Evolutionary conservation across 768 basidiomycete genomes (phyloP).

Genomic region (Auriscalpium orientale): DNA sequence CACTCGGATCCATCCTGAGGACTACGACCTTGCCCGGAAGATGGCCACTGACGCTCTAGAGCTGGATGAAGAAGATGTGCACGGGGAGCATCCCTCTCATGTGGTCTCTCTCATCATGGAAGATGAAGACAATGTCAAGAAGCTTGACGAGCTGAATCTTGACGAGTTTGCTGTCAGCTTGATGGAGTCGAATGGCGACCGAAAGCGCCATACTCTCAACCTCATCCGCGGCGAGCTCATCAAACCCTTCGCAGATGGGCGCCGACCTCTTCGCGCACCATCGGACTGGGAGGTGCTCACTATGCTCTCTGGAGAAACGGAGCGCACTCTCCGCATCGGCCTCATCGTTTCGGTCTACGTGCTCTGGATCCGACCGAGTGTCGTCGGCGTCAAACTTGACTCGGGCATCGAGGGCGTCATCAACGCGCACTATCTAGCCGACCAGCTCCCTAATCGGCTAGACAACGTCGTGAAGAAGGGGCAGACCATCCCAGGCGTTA

Average conservation of each 20-base stretch:
- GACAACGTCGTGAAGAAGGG: conserved; percentile 59
- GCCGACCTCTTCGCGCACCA: conserved; percentile 57
- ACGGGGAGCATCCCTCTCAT: conserved; percentile 86
- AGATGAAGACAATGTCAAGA: conserved; percentile 68
- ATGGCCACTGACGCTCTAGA: conserved; percentile 98
- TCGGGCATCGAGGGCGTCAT: conserved; percentile 88
- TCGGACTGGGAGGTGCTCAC: conserved; percentile 77
- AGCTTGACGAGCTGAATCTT: conserved; percentile 84
- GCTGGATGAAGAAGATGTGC: conserved; percentile 94
- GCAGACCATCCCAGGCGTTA: conserved; percentile 72
- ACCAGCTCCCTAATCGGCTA: conserved; percentile 29
- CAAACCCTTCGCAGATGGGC: conserved; percentile 70
- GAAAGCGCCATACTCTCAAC: conserved; percentile 85
- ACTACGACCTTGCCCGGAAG: conserved; percentile 95
- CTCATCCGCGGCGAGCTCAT: conserved; percentile 83
- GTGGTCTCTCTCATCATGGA: conserved; percentile 83
- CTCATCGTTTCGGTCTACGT: conserved; percentile 76
- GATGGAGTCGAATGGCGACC: conserved; percentile 71
- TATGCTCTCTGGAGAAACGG: conserved; percentile 93
- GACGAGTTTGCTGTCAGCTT: conserved; percentile 96
- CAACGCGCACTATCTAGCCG: conserved; percentile 48
- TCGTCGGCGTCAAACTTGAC: conserved; percentile 71
- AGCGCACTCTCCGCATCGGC: conserved; percentile 65
- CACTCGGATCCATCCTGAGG: conserved; percentile 94
- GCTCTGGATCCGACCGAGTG: conserved; percentile 41